Percentiles rank a stretch among this genome's conserved stretches.
phyloP scores from a whole-genome alignment of 345 rosid species.

The Eucalyptus urophylla region DNA sequence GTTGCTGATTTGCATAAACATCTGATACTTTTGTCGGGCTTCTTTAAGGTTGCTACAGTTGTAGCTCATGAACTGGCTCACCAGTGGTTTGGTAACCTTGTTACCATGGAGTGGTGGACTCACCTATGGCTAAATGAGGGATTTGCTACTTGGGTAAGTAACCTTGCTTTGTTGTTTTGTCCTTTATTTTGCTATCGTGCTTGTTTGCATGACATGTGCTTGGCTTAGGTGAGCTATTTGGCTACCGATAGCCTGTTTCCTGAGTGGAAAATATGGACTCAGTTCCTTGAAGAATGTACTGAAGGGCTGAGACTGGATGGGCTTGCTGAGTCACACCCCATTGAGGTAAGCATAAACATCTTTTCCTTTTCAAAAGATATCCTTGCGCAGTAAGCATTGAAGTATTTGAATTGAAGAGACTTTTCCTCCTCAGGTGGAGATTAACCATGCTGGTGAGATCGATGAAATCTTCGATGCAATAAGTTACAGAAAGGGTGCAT shows the following conservation, averaged over 20 bases:
- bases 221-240: constrained; percentile 87
- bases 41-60: constrained; percentile 71
- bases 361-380: neutral
- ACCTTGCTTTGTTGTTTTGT: neutral
- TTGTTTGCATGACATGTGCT: neutral
- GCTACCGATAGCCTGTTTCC: constrained; percentile 89
- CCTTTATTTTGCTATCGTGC: neutral
- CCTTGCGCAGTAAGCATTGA: neutral
- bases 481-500: constrained; percentile 92
- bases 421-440: constrained; percentile 53
- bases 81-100: constrained; percentile 99
- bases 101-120: constrained; percentile 99
- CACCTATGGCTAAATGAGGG: constrained; percentile 98
- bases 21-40: neutral
- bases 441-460: constrained; percentile 83
- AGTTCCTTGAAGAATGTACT: constrained; percentile 84
- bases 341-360: constrained; percentile 47
- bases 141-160: constrained; percentile 95
- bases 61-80: constrained; percentile 99
- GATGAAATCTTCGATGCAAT: constrained; percentile 96
- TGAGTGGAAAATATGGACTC: constrained; percentile 98
- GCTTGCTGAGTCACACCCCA: constrained; percentile 95
- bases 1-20: neutral
- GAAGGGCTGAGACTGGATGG: constrained; percentile 87
- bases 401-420: neutral